Evolutionary conservation across 2,329 filamentous ascomycete species (phyloP), one percentile per base, ranked within the genome.

Genomic region (Calycina marina): DNA sequence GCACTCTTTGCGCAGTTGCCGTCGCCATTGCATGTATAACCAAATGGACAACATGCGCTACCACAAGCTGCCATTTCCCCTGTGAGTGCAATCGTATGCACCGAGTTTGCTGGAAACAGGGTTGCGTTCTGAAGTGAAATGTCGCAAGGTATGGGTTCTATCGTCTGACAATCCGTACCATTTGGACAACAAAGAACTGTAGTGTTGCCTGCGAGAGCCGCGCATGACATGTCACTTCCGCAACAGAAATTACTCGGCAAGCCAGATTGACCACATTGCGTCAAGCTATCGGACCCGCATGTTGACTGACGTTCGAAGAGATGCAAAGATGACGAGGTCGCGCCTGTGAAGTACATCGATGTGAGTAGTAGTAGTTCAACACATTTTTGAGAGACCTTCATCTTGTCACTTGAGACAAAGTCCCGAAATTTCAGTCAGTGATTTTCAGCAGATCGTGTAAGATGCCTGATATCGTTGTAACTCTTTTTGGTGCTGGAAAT

Each of bases 211-310:
- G 75, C 75, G 28, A 85, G 63, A 2, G 63, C 46, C 25, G 71
- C 58, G 55, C 80, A 86, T 3, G 50, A 61, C 5, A 62, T 57
- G 12, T 51, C 55, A 16, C 55, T 39, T 3, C 64, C 55, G 49
- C 80, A 86, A 60, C 78, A 84, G 51, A 85, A 82, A 50, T 67
- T 62, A 31, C 58, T 59, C 1, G 77, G 75, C 14, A 81, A 61
- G 17, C 57, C 60, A 16, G 56, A 39, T 34, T 54, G 50, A 14
- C 64, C 55, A 49, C 77, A 83, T 42, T 62, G 60, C 12, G 56
- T 52, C 35, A 70, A 64, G 31, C 52, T 43, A 11, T 60, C 47
- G 20, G 65, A 61, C 24, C 63, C 56, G 54, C 75, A 79, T 22
- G 60, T 63, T 25, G 57, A 55, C 27, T 56, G 53, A 35, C 65